These are phyloP conservation scores for Brettanomyces anomalus DNA, from an alignment of 805 yeast species.

Conservation along the genomic window DNA sequence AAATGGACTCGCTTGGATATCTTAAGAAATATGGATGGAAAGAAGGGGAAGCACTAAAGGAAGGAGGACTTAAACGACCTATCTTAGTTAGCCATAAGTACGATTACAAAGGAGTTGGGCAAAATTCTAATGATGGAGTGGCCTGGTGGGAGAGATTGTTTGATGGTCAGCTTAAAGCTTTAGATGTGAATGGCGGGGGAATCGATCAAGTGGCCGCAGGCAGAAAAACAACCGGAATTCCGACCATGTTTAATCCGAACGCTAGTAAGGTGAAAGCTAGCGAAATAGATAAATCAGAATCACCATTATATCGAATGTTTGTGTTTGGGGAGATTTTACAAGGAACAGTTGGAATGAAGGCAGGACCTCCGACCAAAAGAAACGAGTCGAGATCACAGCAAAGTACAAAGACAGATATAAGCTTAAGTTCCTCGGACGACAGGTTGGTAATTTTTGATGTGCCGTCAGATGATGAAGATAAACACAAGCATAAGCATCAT, in stretches of 20 bases:
- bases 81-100: constrained; percentile 83
- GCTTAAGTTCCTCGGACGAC: constrained; percentile 4
- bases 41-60: constrained; percentile 76
- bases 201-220: not conserved
- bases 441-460: constrained; percentile 1
- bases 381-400: constrained; percentile 10
- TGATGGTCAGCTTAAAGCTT: constrained; percentile 80
- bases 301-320: constrained; percentile 80
- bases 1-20: constrained; percentile 74
- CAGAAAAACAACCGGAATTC: not conserved
- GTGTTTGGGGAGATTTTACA: constrained; percentile 77
- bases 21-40: constrained; percentile 80
- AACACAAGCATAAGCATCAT: not conserved
- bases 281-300: constrained; percentile 40
- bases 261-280: constrained; percentile 34
- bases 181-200: constrained; percentile 33
- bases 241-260: constrained; percentile 12
- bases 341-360: constrained; percentile 46
- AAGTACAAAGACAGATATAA: constrained; percentile 10
- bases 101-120: constrained; percentile 87
- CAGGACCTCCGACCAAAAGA: not conserved
- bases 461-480: constrained; percentile 4
- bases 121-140: constrained; percentile 63
- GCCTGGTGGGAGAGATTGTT: constrained; percentile 97
- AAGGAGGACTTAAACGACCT: constrained; percentile 79